Percentiles rank a stretch among this genome's conserved stretches.
Evolutionary conservation across 345 rosid genomes (phyloP).

Genomic region (Carallia brachiata): DNA sequence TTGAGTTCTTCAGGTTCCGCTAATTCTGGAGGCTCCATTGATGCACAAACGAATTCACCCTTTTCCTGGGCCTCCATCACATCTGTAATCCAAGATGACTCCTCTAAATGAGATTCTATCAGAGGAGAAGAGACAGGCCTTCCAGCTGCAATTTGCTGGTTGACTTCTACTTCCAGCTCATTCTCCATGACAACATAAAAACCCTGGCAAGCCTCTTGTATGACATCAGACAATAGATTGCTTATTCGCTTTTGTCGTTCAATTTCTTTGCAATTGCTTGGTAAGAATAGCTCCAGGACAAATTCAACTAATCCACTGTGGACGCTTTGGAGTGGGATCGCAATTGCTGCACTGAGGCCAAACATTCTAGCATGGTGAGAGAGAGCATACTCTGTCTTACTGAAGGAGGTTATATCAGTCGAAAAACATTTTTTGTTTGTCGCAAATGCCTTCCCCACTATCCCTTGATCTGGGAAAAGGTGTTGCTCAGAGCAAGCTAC

Average conservation of each 20-base stretch:
- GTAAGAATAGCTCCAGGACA: conserved; percentile 41
- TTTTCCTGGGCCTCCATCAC: conserved; percentile 52
- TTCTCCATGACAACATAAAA: conserved; percentile 26
- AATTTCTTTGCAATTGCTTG: conserved; percentile 27
- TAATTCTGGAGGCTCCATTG: conserved; percentile 53
- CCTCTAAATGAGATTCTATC: conserved; percentile 38
- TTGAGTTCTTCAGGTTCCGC: conserved; percentile 50
- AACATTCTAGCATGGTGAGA: conserved; percentile 57
- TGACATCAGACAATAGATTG: conserved; percentile 10
- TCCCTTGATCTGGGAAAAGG: conserved; percentile 64
- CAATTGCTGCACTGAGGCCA: conserved; percentile 29
- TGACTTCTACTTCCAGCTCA: conserved; percentile 27
- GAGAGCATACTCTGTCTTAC: conserved; percentile 66
- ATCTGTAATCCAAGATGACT: conserved; percentile 51
- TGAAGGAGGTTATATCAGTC: conserved; percentile 51
- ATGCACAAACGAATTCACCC: conserved; percentile 50
- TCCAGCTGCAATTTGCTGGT: conserved; percentile 31
- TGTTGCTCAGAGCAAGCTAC: conserved; percentile 82
- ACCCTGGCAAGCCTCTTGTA: conserved; percentile 24
- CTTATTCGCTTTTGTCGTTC: conserved; percentile 22
- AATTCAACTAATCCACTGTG: conserved; percentile 23
- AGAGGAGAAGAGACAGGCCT: conserved; percentile 25
- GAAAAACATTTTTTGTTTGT: conserved; percentile 54
- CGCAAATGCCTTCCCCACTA: conserved; percentile 70
- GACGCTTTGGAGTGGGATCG: conserved; percentile 30